These are phyloP conservation scores for Globisporangium acanthophoron DNA, from an alignment of 352 stramenopile species.

Conservation along the genomic window DNA sequence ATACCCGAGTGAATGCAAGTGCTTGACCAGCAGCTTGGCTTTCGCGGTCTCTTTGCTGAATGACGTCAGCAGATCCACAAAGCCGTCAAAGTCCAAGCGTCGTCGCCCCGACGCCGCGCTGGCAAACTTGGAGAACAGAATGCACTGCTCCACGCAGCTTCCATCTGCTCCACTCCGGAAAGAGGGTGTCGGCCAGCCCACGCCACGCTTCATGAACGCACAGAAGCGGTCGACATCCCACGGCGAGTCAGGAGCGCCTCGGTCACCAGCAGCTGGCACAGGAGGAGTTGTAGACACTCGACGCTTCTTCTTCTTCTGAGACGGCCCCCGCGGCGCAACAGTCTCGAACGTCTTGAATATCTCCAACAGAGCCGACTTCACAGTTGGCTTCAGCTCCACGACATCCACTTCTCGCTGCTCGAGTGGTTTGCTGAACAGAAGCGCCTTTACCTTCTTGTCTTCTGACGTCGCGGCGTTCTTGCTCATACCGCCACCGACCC, in stretches of 20 bases:
- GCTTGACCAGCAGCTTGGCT: constrained; percentile 37
- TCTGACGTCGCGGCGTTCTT: constrained; percentile 5
- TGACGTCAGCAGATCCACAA: constrained; percentile 32
- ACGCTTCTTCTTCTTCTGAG: constrained; percentile 52
- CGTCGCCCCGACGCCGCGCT: constrained; percentile 23
- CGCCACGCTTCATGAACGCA: constrained; percentile 24
- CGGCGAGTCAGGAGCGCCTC: not conserved
- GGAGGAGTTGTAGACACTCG: constrained; percentile 18
- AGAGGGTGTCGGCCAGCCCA: constrained; percentile 9
- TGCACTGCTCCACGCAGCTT: constrained; percentile 25
- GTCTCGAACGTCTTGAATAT: constrained; percentile 40
- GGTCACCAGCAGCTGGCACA: not conserved
- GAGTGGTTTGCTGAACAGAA: constrained; percentile 6
- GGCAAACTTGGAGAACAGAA: constrained; percentile 70
- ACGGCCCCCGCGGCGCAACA: constrained; percentile 2
- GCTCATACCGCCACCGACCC: constrained; percentile 1
- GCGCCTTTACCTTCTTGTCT: not conserved
- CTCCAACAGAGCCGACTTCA: constrained; percentile 21
- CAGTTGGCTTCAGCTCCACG: constrained; percentile 22
- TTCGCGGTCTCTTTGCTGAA: constrained; percentile 42
- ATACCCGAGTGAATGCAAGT: constrained; percentile 39
- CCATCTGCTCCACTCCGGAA: not conserved
- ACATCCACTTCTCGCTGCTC: constrained; percentile 12
- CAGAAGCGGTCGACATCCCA: constrained; percentile 76
- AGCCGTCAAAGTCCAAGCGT: constrained; percentile 31